phyloP scores from a whole-genome alignment of 805 yeast species.

The Candida khao-thaluensis region DNA sequence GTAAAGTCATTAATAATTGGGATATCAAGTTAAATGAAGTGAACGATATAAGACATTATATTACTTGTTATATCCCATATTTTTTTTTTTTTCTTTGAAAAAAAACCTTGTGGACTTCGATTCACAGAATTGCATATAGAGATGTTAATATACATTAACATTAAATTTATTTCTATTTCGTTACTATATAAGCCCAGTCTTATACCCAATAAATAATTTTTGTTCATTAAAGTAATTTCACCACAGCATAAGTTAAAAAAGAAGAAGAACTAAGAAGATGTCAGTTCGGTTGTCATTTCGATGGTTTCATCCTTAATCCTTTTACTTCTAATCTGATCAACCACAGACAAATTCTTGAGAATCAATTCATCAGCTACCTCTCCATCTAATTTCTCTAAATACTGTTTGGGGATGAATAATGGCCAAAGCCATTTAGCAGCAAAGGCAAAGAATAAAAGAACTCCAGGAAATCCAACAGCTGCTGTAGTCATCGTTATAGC shows the following conservation, averaged over 20 bases:
- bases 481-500: conserved; percentile 84
- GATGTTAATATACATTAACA: conserved; percentile 5
- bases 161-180: background rate
- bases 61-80: conserved; percentile 2
- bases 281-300: background rate
- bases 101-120: too few relatives aligned
- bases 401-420: conserved; percentile 56
- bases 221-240: background rate
- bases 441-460: conserved; percentile 66
- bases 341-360: conserved; percentile 41
- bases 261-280: too few relatives aligned
- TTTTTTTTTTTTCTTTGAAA: too few relatives aligned
- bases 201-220: too few relatives aligned
- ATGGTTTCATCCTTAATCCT: too few relatives aligned
- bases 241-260: background rate
- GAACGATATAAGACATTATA: conserved; percentile 2
- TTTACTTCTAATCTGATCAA: conserved; percentile 21
- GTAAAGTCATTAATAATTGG: background rate
- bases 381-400: conserved; percentile 63
- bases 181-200: background rate
- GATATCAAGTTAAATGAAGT: conserved; percentile 2
- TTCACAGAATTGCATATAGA: conserved; percentile 7
- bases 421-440: conserved; percentile 64
- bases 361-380: conserved; percentile 59
- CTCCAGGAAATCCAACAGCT: conserved; percentile 93